These are phyloP conservation scores for Papiliotrema fonsecae DNA, from an alignment of 1,284 basidiomycete genomes.

Conservation along the genomic window DNA sequence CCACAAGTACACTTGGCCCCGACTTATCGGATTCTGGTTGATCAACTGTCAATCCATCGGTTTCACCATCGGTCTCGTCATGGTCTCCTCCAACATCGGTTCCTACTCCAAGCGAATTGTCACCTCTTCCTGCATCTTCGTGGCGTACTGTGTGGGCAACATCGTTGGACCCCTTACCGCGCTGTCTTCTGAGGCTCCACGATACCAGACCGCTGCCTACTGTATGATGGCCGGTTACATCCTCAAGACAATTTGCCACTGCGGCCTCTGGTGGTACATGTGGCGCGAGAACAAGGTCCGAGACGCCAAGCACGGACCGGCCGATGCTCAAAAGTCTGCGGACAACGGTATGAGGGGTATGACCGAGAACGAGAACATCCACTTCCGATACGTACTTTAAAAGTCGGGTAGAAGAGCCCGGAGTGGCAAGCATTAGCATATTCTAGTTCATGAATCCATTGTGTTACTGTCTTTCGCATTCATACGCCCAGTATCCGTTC, in stretches of 20 bases:
- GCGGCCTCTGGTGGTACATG: slow-evolving; percentile 29
- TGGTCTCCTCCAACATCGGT: slow-evolving; percentile 40
- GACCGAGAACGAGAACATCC: slow-evolving; percentile 37
- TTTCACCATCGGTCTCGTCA: slow-evolving; percentile 44
- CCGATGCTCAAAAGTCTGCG: slow-evolving; percentile 31
- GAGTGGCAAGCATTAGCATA: too few relatives aligned
- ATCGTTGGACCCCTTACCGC: slow-evolving; percentile 22
- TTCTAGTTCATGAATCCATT: too few relatives aligned
- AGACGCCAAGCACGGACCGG: slow-evolving; percentile 30
- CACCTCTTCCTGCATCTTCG: slow-evolving; percentile 35
- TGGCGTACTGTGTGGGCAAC: slow-evolving; percentile 36
- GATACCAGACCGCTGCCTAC: slow-evolving; percentile 36
- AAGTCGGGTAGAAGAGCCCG: too few relatives aligned
- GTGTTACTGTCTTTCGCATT: too few relatives aligned
- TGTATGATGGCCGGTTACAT: slow-evolving; percentile 37
- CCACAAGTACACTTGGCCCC: slow-evolving; percentile 28
- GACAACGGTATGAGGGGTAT: slow-evolving; percentile 40
- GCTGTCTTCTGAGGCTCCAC: slow-evolving; percentile 30
- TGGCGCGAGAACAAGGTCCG: slow-evolving; percentile 33
- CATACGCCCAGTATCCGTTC: too few relatives aligned
- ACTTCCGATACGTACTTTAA: slow-evolving; percentile 27
- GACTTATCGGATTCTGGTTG: slow-evolving; percentile 41
- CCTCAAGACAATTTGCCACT: slow-evolving; percentile 28
- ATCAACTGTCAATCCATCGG: slow-evolving; percentile 37
- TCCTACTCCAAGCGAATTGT: slow-evolving; percentile 36